These are phyloP conservation scores for Tolypocladium ovalisporum DNA, from an alignment of 2,329 filamentous ascomycete species.

Conservation along the genomic window DNA sequence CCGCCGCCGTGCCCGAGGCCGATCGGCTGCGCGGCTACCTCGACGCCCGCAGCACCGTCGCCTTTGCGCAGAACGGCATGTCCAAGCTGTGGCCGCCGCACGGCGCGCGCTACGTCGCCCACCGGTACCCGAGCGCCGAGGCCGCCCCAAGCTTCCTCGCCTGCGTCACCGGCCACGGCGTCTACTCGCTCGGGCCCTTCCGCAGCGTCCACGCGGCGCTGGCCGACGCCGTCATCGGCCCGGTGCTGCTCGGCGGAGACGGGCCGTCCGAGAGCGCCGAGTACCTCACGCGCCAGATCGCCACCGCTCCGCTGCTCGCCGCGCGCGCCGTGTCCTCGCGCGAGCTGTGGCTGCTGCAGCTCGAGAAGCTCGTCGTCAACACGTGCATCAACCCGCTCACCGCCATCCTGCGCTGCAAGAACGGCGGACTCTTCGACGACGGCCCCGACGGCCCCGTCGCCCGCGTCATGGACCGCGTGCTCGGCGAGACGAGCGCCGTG, in stretches of 20 bases:
- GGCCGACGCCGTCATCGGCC: constrained; percentile 36
- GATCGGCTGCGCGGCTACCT: constrained; percentile 50
- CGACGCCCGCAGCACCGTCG: constrained; percentile 56
- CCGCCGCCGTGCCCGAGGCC: constrained; percentile 51
- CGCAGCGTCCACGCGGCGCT: constrained; percentile 40
- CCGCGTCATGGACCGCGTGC: constrained; percentile 53
- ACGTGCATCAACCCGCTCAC: constrained; percentile 78
- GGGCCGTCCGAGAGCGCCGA: constrained; percentile 6
- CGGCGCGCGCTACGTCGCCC: constrained; percentile 29
- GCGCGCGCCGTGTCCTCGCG: constrained; percentile 25
- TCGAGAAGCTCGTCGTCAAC: constrained; percentile 81
- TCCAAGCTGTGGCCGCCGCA: constrained; percentile 50
- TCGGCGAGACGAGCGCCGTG: constrained; percentile 66
- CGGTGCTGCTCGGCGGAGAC: constrained; percentile 20
- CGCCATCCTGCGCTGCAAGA: constrained; percentile 62
- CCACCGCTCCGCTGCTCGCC: constrained; percentile 30
- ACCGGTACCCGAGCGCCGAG: constrained; percentile 24
- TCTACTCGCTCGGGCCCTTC: constrained; percentile 39
- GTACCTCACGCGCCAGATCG: constrained; percentile 32
- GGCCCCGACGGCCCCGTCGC: constrained; percentile 33
- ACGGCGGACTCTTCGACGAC: constrained; percentile 63
- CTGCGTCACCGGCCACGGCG: constrained; percentile 50
- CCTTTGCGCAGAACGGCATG: constrained; percentile 84
- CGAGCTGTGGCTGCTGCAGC: constrained; percentile 50
- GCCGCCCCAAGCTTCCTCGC: constrained; percentile 58